phyloP scores from a whole-genome alignment of 495 filamentous ascomycete species.

The Bryoglossum gracile region DNA sequence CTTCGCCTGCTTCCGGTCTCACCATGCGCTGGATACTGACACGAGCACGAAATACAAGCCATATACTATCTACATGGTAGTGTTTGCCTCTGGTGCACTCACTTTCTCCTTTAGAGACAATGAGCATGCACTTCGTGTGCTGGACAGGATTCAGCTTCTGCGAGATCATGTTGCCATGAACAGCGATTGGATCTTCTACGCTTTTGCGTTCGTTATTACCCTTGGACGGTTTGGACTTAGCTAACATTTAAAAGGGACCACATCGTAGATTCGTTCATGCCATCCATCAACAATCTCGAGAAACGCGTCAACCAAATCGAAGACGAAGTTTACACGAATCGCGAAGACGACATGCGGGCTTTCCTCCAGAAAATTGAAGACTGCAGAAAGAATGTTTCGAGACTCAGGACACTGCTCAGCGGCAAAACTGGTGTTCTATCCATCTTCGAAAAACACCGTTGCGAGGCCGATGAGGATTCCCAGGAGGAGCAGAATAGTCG shows the following conservation, averaged over 20 bases:
- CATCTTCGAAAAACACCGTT: conserved; percentile 56
- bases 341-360: conserved; percentile 70
- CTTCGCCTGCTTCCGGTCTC: conserved; percentile 91
- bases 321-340: conserved; percentile 82
- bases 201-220: conserved; percentile 66
- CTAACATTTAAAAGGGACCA: conserved; percentile 58
- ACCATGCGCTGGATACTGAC: conserved; percentile 55
- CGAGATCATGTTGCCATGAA: conserved; percentile 85
- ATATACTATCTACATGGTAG: conserved; percentile 87
- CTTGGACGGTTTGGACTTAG: neutral
- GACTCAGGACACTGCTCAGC: conserved; percentile 76
- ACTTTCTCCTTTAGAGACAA: conserved; percentile 83
- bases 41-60: conserved; percentile 70
- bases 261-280: conserved; percentile 90
- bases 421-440: conserved; percentile 93
- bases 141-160: conserved; percentile 78
- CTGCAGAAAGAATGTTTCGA: conserved; percentile 83
- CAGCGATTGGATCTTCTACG: conserved; percentile 97
- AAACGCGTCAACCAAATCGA: conserved; percentile 82
- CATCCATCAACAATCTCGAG: conserved; percentile 76
- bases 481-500: conserved; percentile 82
- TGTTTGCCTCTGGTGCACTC: conserved; percentile 88
- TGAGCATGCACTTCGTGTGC: conserved; percentile 73
- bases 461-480: conserved; percentile 86
- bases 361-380: conserved; percentile 81